phyloP scores from a whole-genome alignment of 2,329 filamentous ascomycete genomes.

The Cladosporium cucumerinum region DNA sequence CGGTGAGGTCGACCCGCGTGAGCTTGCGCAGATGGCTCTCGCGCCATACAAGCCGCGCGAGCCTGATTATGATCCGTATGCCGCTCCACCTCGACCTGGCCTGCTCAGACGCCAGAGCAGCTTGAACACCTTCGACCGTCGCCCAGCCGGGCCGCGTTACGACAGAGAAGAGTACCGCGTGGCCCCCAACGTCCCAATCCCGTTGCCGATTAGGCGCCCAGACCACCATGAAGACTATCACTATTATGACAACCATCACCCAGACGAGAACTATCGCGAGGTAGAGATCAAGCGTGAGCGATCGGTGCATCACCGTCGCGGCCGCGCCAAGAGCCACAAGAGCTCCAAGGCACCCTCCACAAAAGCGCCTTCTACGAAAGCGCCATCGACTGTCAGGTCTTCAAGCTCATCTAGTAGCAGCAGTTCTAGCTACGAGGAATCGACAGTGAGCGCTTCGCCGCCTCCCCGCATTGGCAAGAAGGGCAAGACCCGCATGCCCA shows the following conservation, averaged over 20 bases:
- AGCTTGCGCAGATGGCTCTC: conserved; percentile 51
- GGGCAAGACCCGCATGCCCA: conserved; percentile 86
- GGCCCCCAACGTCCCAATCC: conserved; percentile 65
- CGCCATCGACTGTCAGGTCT: conserved; percentile 24
- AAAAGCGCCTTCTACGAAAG: conserved; percentile 19
- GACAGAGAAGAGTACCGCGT: conserved; percentile 62
- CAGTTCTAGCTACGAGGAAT: conserved; percentile 39
- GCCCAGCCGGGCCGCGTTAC: conserved; percentile 54
- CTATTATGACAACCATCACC: conserved; percentile 45
- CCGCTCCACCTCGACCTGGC: conserved; percentile 58
- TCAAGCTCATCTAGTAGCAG: conserved; percentile 35
- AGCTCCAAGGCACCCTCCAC: background rate
- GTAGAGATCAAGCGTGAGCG: conserved; percentile 48
- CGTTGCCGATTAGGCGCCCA: conserved; percentile 56
- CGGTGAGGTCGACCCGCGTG: conserved; percentile 45
- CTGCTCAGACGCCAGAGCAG: conserved; percentile 81
- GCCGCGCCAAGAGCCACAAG: conserved; percentile 26
- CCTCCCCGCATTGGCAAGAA: conserved; percentile 49
- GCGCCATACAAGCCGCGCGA: conserved; percentile 55
- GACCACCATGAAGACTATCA: conserved; percentile 60
- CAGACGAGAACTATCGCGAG: conserved; percentile 47
- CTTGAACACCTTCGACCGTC: conserved; percentile 83
- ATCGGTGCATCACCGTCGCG: conserved; percentile 34
- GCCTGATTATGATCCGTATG: conserved; percentile 40
- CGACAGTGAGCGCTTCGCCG: conserved; percentile 29